phyloP scores from a whole-genome alignment of 169 alveolate species.

The Babesia bigemina region DNA sequence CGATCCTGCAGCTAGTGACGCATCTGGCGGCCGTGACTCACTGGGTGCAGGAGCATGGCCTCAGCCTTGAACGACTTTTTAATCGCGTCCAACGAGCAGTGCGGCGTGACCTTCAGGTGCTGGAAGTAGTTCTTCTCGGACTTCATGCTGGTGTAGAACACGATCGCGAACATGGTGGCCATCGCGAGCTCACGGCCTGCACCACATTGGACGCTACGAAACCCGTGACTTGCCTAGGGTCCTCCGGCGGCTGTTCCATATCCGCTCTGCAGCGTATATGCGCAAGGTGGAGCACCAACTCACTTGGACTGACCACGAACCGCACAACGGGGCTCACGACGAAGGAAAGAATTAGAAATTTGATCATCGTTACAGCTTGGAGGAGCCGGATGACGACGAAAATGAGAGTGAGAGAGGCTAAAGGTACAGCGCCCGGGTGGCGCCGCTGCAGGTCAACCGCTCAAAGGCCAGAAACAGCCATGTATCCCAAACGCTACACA shows the following conservation, averaged over 20 bases:
- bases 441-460: no score
- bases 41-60: slow-evolving; percentile 64
- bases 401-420: no score
- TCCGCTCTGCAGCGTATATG: slow-evolving; percentile 11
- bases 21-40: background rate
- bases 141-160: slow-evolving; percentile 16
- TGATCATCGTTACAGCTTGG: background rate
- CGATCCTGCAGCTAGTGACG: slow-evolving; percentile 40
- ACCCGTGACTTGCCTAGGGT: background rate
- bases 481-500: no score
- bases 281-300: background rate
- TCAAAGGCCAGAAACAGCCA: no score
- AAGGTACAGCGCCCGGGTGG: no score
- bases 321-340: slow-evolving; percentile 32
- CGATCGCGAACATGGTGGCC: slow-evolving; percentile 2
- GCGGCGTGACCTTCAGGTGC: slow-evolving; percentile 87
- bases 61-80: slow-evolving; percentile 91
- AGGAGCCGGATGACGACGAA: no score
- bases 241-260: slow-evolving; percentile 36
- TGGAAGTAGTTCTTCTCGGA: slow-evolving; percentile 82
- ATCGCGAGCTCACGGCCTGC: slow-evolving; percentile 51
- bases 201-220: background rate
- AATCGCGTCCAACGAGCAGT: slow-evolving; percentile 87
- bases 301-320: slow-evolving; percentile 51
- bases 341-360: slow-evolving; percentile 8